These are phyloP conservation scores for Gaeumannomyces tritici DNA, from an alignment of 2,329 filamentous ascomycete genomes.

Conservation along the genomic window DNA sequence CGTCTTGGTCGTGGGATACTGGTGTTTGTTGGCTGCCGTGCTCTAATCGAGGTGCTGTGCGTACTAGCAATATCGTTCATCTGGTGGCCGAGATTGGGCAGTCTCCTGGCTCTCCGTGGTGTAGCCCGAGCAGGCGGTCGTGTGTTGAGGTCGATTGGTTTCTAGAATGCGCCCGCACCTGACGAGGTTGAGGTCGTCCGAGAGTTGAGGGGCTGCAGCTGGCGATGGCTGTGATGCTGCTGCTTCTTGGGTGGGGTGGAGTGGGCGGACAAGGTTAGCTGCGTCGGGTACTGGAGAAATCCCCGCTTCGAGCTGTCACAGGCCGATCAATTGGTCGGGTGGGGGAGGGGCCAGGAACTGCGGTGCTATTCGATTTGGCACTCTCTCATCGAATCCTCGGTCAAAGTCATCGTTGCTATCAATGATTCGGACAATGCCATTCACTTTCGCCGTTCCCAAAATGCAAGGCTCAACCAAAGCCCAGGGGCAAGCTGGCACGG, in stretches of 20 bases:
- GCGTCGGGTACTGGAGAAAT: background rate
- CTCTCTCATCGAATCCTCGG: no score
- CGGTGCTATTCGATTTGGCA: background rate
- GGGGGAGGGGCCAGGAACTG: background rate
- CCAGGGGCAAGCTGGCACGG: no score
- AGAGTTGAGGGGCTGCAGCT: background rate
- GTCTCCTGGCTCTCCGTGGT: background rate
- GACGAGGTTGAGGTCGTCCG: background rate
- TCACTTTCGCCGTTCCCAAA: no score
- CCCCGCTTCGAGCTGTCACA: background rate
- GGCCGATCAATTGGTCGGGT: background rate
- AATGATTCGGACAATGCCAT: no score
- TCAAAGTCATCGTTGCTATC: no score
- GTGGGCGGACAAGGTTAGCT: background rate
- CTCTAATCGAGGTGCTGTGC: background rate
- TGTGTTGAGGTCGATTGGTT: no score
- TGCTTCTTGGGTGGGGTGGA: background rate
- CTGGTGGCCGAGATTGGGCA: background rate
- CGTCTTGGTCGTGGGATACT: background rate
- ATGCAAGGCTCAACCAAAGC: no score
- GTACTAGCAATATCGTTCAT: background rate
- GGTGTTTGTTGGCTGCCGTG: background rate
- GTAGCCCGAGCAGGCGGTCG: no score
- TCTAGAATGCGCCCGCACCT: background rate
- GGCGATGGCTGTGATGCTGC: background rate